Evolutionary conservation across 2,329 filamentous ascomycete species (phyloP).

Genomic region (Apiospora hydei): DNA sequence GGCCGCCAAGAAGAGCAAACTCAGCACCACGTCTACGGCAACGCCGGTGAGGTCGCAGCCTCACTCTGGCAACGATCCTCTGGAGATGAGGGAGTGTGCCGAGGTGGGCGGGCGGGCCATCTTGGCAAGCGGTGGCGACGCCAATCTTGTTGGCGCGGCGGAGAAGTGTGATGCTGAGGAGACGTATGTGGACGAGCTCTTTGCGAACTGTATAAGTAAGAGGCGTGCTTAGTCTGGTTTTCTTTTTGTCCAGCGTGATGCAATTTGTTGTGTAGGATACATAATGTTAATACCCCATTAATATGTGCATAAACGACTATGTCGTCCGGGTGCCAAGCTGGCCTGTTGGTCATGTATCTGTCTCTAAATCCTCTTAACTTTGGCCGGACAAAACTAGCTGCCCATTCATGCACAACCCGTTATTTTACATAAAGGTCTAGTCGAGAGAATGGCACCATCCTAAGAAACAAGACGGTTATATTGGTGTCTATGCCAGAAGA

Average conservation of each 20-base stretch:
- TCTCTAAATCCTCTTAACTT: neutral
- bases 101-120: neutral
- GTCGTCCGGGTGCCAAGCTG: too few relatives aligned
- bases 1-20: neutral
- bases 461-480: too few relatives aligned
- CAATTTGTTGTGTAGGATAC: neutral
- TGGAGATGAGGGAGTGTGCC: neutral
- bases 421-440: neutral
- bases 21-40: neutral
- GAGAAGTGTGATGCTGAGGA: neutral
- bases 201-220: neutral
- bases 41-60: neutral
- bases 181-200: conserved; percentile 9
- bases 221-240: neutral
- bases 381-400: neutral
- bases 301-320: too few relatives aligned
- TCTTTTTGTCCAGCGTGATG: neutral
- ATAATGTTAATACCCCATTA: neutral
- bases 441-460: too few relatives aligned
- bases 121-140: neutral
- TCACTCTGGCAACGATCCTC: too few relatives aligned
- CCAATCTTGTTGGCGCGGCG: neutral
- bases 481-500: too few relatives aligned
- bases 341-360: too few relatives aligned
- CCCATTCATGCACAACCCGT: neutral